Conservation (phyloP, 805 yeast genomes). For the Ogataea glucozyma region DNA sequence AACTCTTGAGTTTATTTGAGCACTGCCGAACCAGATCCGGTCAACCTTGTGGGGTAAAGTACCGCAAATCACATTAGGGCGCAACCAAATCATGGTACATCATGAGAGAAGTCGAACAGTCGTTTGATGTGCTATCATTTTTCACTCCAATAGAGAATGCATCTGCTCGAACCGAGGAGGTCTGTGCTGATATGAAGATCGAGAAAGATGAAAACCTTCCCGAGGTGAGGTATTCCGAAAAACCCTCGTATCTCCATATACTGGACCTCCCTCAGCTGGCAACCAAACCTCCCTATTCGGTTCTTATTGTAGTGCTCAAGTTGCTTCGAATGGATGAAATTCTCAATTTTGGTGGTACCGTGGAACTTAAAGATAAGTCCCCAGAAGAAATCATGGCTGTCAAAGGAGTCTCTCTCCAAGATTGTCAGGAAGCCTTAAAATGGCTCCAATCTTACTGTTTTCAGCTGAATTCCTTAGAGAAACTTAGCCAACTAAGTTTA, state of each 20-base stretch:
- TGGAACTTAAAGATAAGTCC: constrained; percentile 14
- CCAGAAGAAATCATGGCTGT: constrained; percentile 28
- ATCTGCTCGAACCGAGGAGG: constrained; percentile 17
- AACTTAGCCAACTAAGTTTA: constrained; percentile 1
- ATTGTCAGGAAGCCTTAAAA: constrained; percentile 32
- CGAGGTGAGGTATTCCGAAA: no score
- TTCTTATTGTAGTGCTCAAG: constrained; percentile 45
- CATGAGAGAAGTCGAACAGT: constrained; percentile 6
- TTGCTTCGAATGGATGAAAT: constrained; percentile 51
- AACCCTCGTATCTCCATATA: constrained; percentile 40
- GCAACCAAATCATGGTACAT: background rate
- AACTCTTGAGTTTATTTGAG: no score
- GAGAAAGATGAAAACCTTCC: background rate
- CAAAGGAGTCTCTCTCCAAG: constrained; percentile 34
- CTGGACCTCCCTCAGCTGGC: constrained; percentile 61
- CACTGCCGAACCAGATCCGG: no score
- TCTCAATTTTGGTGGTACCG: constrained; percentile 46
- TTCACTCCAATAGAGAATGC: constrained; percentile 13
- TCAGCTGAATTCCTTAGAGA: constrained; percentile 25
- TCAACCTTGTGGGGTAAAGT: no score
- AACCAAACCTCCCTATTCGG: constrained; percentile 46
- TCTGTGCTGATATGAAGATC: constrained; percentile 25
- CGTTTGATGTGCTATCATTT: constrained; percentile 27
- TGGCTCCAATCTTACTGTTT: constrained; percentile 49
- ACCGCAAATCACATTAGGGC: no score